Conservation (phyloP, 2,329 filamentous ascomycete species). For the Aspergillus ibericus region DNA sequence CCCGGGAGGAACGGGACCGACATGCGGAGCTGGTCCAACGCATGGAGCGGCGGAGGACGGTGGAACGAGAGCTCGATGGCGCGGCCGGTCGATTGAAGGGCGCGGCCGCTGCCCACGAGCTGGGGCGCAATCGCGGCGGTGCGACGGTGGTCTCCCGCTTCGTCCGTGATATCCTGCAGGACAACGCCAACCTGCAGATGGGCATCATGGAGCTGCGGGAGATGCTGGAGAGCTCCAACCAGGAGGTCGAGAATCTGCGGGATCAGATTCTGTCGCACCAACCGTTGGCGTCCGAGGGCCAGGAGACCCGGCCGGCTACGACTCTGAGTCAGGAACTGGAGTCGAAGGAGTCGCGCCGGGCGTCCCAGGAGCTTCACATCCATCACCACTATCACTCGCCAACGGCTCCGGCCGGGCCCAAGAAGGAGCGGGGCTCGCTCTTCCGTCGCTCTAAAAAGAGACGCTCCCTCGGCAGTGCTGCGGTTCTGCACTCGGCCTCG, state of each 20-base stretch:
- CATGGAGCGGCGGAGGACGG: slow-evolving; percentile 78
- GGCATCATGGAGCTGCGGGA: slow-evolving; percentile 89
- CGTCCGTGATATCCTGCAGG: slow-evolving; percentile 89
- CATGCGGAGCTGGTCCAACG: slow-evolving; percentile 78
- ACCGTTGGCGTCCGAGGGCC: slow-evolving; percentile 51
- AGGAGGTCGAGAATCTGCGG: slow-evolving; percentile 84
- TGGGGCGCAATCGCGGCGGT: slow-evolving; percentile 59
- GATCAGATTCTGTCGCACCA: slow-evolving; percentile 81
- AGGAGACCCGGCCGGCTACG: slow-evolving; percentile 39
- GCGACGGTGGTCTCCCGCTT: slow-evolving; percentile 87
- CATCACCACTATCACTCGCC: slow-evolving; percentile 89
- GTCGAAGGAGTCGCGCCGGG: slow-evolving; percentile 46
- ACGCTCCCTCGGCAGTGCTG: slow-evolving; percentile 63
- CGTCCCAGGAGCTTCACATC: slow-evolving; percentile 79
- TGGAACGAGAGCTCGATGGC: slow-evolving; percentile 78
- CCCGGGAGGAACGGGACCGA: slow-evolving; percentile 73
- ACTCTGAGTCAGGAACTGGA: slow-evolving; percentile 73
- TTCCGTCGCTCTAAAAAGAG: slow-evolving; percentile 69
- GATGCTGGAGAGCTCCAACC: slow-evolving; percentile 86
- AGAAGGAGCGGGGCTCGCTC: slow-evolving; percentile 56
- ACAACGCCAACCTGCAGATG: slow-evolving; percentile 90
- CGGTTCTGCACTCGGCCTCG: slow-evolving; percentile 39
- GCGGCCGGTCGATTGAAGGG: slow-evolving; percentile 80
- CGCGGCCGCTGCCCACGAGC: slow-evolving; percentile 69
- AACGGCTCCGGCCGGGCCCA: slow-evolving; percentile 45